These are phyloP conservation scores for Fragosphaeria purpurea DNA, from an alignment of 2,329 filamentous ascomycete species.

Conservation along the genomic window DNA sequence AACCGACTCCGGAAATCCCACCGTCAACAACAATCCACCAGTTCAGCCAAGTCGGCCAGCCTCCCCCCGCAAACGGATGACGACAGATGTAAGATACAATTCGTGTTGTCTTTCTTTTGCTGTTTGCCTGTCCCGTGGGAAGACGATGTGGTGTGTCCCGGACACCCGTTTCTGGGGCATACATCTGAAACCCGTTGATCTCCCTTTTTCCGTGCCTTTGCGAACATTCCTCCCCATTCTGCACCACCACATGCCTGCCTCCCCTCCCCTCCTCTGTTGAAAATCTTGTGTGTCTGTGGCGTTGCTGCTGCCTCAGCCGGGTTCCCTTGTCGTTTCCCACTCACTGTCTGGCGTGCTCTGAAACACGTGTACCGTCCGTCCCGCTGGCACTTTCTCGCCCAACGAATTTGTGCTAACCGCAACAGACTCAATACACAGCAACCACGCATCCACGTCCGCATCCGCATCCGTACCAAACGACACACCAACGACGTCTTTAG, in stretches of 20 bases:
- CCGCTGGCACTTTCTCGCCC: too few species aligned
- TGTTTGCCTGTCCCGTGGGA: background rate
- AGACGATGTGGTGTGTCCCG: background rate
- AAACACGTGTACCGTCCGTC: too few species aligned
- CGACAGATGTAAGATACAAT: conserved; percentile 4
- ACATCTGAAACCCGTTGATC: too few species aligned
- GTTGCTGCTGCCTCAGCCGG: too few species aligned
- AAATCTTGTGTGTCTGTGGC: too few species aligned
- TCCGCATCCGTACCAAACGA: conserved; percentile 14
- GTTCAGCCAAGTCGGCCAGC: conserved; percentile 8
- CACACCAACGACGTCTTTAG: conserved; percentile 21
- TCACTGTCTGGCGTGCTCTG: too few species aligned
- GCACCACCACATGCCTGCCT: background rate
- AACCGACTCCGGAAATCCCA: conserved; percentile 9
- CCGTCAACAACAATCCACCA: conserved; percentile 6
- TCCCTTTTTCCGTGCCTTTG: background rate
- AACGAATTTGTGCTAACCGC: too few species aligned
- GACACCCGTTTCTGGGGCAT: too few species aligned
- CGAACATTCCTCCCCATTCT: background rate
- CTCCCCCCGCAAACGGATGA: background rate
- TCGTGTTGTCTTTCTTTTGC: background rate
- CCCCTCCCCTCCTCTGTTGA: background rate
- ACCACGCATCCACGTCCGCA: conserved; percentile 4
- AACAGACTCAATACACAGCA: background rate
- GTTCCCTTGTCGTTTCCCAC: too few species aligned